Evolutionary conservation across 2,329 filamentous ascomycete genomes (phyloP), one percentile per base, ranked within the genome.

Genomic region (Curvularia sp.): DNA sequence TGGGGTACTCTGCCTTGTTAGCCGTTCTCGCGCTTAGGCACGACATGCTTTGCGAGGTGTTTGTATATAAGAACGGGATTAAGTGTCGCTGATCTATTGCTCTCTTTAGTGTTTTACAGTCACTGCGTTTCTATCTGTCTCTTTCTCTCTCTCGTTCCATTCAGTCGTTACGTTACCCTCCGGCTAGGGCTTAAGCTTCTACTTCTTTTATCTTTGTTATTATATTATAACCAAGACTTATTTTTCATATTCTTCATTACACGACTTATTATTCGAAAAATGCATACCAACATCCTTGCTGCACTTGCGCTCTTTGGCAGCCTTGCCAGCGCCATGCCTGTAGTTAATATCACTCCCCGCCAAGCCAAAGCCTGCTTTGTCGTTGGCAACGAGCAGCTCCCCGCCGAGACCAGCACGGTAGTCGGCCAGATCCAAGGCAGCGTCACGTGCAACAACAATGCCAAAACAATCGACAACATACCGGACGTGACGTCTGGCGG

Each of bases 401-500:
- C 86, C 0, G 74, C 75, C 6, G 84, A 87, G 65, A 79, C 82
- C 13, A 73, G 77, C 23, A 75, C 80, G 55, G 65, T 75, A 1
- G 84, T 80, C 53, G 72, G 74, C 19, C 62, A 69, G 12, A 74
- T 87, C 55, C 74, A 78, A 55, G 62, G 67, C 43, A 72, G 65
- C 36, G 75, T 87, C 13, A 86, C 83, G 42, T 87, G 85, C 79
- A 77, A 80, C 69, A 65, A 68, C 19, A 72, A 75, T 15, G 67
- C 65, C 19, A 85, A 74, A 5, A 87, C 85, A 5, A 74, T 87
- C 56, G 74, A 77, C 12, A 78, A 77, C 53, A 84, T 87, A 3
- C 86, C 86, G 5, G 85, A 88, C 64, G 84, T 87, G 4, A 80
- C 79, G 3, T 82, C 83, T 2, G 83, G 81, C 60, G 71, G 69